A percentile compares a stretch with the other conserved stretches of the same genome.
Evolutionary conservation across 305 asterid species (phyloP).

Genomic region (Fraxinus paxiana): DNA sequence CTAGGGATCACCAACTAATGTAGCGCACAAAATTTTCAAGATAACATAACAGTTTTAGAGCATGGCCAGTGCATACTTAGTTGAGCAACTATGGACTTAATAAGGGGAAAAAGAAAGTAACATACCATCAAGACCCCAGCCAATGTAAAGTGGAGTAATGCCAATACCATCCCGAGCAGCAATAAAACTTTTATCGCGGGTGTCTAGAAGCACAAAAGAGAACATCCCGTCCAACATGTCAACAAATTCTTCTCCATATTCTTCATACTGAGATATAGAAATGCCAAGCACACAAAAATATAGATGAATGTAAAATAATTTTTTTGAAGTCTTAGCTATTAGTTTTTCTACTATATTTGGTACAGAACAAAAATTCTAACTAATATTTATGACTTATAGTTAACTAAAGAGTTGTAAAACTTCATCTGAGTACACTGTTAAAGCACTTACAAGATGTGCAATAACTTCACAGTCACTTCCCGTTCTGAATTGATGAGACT

Average conservation of each 20-base stretch:
- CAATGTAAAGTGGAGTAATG: conserved; percentile 91
- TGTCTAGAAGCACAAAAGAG: conserved; percentile 96
- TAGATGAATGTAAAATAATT: neutral
- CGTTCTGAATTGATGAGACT: conserved; percentile 75
- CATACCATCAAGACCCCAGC: conserved; percentile 99
- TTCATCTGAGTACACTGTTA: conserved; percentile 4
- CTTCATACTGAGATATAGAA: conserved; percentile 72
- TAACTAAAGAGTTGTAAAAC: neutral
- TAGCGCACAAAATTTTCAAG: conserved; percentile 6
- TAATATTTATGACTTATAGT: neutral
- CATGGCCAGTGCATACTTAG: neutral
- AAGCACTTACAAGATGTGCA: conserved; percentile 83
- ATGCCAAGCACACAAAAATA: conserved; percentile 2
- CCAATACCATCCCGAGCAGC: conserved; percentile 99
- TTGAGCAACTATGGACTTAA: conserved; percentile 2
- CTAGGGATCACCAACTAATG: conserved; percentile 9
- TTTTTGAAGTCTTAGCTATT: neutral
- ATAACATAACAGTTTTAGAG: conserved; percentile 4
- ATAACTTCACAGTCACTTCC: conserved; percentile 99
- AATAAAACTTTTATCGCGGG: conserved; percentile 87
- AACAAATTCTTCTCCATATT: conserved; percentile 91
- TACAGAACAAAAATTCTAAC: neutral
- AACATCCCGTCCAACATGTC: conserved; percentile 98
- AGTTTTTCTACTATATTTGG: conserved; percentile 10
- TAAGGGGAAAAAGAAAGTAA: conserved; percentile 1